Base-by-base conservation (phyloP, 495 filamentous ascomycete genomes). In the Neurospora sp. region DNA sequence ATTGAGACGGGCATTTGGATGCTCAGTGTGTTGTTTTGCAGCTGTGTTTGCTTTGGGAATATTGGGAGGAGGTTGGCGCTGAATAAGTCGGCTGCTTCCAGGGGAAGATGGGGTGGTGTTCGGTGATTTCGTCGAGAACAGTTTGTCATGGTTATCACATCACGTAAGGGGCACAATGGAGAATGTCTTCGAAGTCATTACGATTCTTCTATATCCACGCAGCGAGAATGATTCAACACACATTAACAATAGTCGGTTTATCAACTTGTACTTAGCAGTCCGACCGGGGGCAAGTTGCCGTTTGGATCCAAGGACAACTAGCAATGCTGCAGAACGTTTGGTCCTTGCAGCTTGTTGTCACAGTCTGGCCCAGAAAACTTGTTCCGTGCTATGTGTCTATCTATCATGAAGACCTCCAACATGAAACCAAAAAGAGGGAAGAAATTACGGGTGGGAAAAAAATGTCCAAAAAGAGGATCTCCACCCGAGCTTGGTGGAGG, bases 41-140 rank as follows among this genome's bases (percentile, higher is more conserved):
- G 90, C 70, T 93, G 92, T 75, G 90, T 98, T 38, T 98, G 94
- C 82, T 98, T 99, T 87, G 96, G 96, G 35, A 98, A 97, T 81
- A 92, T 98, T 77, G 96, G 96, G 10, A 85, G 96, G 75, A 86
- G 93, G 80, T 83, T 98, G 72, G 91, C 92, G 40, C 81, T 89
- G 70, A 83, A 81, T 54, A 78, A 78, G 20, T 79, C 77, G 9
- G 78, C 77, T 3, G 76, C 74, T 1, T 77, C 75, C 12, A 80
- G 77, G 72, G 83, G 83, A 10, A 74, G 82, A 39, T 84, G 82
- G 82, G 82, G 74, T 8, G 81, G 78, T 41, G 77, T 82, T 40
- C 74, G 78, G 77, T 81, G 69, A 79, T 46, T 23, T 23, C 5
- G 5, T 27, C 48, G 39, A 11, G 39, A 5, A 40, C 27, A 27